These are phyloP conservation scores for Rhinocladiella similis DNA, from an alignment of 2,329 filamentous ascomycete species.

Conservation along the genomic window DNA sequence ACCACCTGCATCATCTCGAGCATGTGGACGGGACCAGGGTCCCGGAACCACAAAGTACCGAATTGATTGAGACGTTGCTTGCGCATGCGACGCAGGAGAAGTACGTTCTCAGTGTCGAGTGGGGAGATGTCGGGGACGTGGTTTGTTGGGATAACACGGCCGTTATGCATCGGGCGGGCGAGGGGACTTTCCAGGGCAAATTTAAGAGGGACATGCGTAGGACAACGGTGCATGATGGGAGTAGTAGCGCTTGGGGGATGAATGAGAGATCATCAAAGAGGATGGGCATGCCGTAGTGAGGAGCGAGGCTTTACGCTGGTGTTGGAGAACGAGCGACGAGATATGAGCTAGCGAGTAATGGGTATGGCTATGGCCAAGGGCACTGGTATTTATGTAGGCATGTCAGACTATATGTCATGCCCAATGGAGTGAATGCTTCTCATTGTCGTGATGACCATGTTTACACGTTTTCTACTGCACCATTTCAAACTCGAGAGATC, in stretches of 20 bases:
- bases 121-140: slow-evolving; percentile 52
- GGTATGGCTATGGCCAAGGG: too few relatives aligned
- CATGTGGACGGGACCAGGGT: slow-evolving; percentile 13
- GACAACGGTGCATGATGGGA: slow-evolving; percentile 56
- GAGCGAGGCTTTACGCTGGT: not conserved
- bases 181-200: slow-evolving; percentile 50
- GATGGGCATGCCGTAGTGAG: slow-evolving; percentile 31
- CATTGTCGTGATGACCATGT: too few relatives aligned
- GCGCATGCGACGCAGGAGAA: slow-evolving; percentile 50
- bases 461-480: too few relatives aligned
- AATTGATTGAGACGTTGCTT: slow-evolving; percentile 39
- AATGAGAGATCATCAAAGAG: slow-evolving; percentile 38
- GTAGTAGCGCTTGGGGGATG: slow-evolving; percentile 44
- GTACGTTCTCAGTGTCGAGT: slow-evolving; percentile 49
- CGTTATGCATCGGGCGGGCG: slow-evolving; percentile 55
- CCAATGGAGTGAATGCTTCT: too few relatives aligned
- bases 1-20: slow-evolving; percentile 55
- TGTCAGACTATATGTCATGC: too few relatives aligned
- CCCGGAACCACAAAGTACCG: slow-evolving; percentile 35
- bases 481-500: too few relatives aligned
- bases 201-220: slow-evolving; percentile 56
- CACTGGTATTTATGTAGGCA: too few relatives aligned
- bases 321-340: too few relatives aligned
- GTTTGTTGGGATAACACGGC: slow-evolving; percentile 62
- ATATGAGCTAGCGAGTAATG: too few relatives aligned